These are phyloP conservation scores for Cucurbita argyrosperma DNA, from an alignment of 306 rosid genomes.

Conservation along the genomic window DNA sequence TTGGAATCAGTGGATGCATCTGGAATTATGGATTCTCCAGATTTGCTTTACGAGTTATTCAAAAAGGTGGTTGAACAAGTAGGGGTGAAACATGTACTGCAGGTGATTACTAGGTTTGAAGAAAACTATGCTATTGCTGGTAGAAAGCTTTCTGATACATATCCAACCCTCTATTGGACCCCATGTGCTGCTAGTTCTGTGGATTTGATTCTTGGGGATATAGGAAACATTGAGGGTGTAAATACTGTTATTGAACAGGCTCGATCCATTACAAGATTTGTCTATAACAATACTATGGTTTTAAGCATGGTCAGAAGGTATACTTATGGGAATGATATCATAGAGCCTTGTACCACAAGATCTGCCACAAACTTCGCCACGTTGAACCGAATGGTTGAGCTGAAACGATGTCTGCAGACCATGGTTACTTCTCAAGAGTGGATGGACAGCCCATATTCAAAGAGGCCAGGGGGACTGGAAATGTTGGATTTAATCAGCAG, in stretches of 20 bases:
- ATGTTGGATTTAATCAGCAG: conserved; percentile 55
- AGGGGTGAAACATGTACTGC: conserved; percentile 66
- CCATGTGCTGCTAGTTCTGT: conserved; percentile 57
- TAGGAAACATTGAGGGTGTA: conserved; percentile 65
- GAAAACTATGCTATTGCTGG: conserved; percentile 58
- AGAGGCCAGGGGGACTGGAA: conserved; percentile 67
- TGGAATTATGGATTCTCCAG: conserved; percentile 29
- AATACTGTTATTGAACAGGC: conserved; percentile 55
- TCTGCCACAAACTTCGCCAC: conserved; percentile 52
- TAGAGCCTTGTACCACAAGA: conserved; percentile 49
- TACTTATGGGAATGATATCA: conserved; percentile 59
- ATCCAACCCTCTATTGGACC: conserved; percentile 67
- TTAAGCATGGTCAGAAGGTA: conserved; percentile 68
- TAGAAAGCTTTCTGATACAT: conserved; percentile 44
- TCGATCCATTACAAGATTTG: conserved; percentile 62
- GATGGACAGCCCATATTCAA: conserved; percentile 66
- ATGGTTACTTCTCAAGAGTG: conserved; percentile 85
- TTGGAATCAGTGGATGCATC: conserved; percentile 64
- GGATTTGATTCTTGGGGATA: conserved; percentile 59
- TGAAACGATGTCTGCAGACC: conserved; percentile 64
- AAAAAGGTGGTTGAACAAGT: conserved; percentile 68
- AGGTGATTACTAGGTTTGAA: conserved; percentile 52
- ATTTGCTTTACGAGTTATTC: conserved; percentile 39
- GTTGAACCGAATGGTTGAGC: conserved; percentile 65
- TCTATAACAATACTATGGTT: conserved; percentile 52